Base-by-base conservation (phyloP, 129 eudicot species). In the Flaveria sonorensis region DNA sequence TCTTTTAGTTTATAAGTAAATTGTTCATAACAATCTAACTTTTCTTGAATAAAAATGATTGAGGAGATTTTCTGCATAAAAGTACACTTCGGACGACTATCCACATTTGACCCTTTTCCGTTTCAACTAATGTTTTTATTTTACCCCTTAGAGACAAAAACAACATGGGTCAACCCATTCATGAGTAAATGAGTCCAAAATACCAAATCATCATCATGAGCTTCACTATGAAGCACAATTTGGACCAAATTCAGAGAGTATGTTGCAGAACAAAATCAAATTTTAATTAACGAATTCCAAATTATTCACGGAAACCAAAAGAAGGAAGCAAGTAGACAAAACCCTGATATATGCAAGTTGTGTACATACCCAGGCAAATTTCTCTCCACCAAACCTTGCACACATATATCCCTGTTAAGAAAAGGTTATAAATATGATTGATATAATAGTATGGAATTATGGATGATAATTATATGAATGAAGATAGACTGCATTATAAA, bases 351-450 rank as follows among this genome's bases (percentile, higher is more conserved):
- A 42, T 16, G 32, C 28, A 12, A 43, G 52, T 69, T 69, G 62
- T 19, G 46, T 23, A 66, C 95, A 82, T 82, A 93, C 98, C 98
- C 98, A 51, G 98, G 97, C 74, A 93, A 85, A 78, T 90, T 83
- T 62, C 95, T 88, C 55, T 90, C 98, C 77, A 93, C 98, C 85
- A 93, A 88, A 51, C 97, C 98, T 85, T 75, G 90, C 65, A 93
- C 98, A 77, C 98, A 93, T 77, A 87, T 83, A 81, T 93, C 98
- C 96, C 98, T 93, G 98, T 76, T 26, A 84, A 77, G n/a, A 56
- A 67, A 56, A 39, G 20, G 71, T 39, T 30, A 61, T 15, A 66
- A 62, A 28, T 71, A 45, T 47, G 24, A 56, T 23, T 50, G 43
- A 67, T 47, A 53, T 61, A 40, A 40, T 28, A 71, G 46, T 46